Evolutionary conservation across 169 alveolate genomes (phyloP).

Genomic region (Eimeria maxima): DNA sequence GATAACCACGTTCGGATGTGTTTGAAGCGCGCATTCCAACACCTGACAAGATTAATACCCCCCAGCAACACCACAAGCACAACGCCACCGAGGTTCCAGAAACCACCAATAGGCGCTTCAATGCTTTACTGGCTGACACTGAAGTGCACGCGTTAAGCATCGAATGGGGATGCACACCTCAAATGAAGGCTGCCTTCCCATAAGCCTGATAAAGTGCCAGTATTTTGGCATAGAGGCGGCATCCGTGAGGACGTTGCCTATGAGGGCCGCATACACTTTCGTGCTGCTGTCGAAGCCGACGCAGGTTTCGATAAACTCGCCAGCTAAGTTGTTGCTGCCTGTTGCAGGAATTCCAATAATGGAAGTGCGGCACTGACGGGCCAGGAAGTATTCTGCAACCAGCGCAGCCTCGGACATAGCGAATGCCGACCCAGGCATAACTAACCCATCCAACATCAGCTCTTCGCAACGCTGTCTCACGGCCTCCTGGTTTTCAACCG

Average conservation of each 20-base stretch:
- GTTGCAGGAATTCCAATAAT: conserved; percentile 98
- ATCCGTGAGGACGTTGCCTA: conserved; percentile 99
- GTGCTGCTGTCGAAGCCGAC: conserved; percentile 99
- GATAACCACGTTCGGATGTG: conserved; percentile 98
- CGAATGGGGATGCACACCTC: conserved; percentile 85
- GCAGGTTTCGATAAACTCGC: conserved; percentile 91
- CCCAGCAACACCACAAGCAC: neutral
- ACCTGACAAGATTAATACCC: conserved; percentile 48
- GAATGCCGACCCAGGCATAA: conserved; percentile 97
- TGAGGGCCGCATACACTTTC: conserved; percentile 96
- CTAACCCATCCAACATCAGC: conserved; percentile 96
- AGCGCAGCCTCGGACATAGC: conserved; percentile 95
- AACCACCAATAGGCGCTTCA: neutral
- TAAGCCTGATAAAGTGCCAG: conserved; percentile 98
- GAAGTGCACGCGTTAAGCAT: neutral
- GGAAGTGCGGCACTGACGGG: conserved; percentile 93
- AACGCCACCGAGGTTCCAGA: neutral
- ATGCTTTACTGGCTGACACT: neutral
- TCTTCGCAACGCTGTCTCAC: conserved; percentile 84
- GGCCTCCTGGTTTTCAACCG: conserved; percentile 73
- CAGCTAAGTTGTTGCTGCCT: conserved; percentile 89
- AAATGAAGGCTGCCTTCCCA: conserved; percentile 96
- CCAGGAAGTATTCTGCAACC: conserved; percentile 92
- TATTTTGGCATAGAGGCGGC: conserved; percentile 99
- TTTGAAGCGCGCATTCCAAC: conserved; percentile 97